Evolutionary conservation across 805 yeast species (phyloP).

Genomic region (Wickerhamiella azymoides): DNA sequence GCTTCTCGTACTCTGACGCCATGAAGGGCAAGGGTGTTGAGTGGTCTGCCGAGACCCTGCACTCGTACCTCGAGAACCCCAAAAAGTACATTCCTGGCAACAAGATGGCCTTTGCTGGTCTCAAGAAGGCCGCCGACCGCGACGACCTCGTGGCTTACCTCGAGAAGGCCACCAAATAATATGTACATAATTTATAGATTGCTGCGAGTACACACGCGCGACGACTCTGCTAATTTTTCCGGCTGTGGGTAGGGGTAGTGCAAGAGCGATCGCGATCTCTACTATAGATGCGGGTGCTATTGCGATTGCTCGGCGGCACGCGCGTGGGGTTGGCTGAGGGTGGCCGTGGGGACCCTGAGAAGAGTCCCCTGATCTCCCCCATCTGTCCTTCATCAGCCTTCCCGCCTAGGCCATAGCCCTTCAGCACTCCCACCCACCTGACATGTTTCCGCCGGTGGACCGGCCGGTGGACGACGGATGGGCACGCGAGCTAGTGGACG

Average conservation of each 20-base stretch:
- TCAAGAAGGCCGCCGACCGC: conserved; percentile 98
- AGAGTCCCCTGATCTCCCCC: too few relatives aligned
- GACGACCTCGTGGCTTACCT: conserved; percentile 89
- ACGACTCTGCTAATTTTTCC: too few relatives aligned
- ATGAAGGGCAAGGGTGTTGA: conserved; percentile 87
- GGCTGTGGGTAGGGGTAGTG: too few relatives aligned
- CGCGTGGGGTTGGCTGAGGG: too few relatives aligned
- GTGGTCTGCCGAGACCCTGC: conserved; percentile 81
- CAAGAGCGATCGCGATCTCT: too few relatives aligned
- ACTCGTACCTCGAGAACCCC: conserved; percentile 96
- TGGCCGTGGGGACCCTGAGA: too few relatives aligned
- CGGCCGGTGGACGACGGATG: not conserved
- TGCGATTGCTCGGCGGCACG: too few relatives aligned
- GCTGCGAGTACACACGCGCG: too few relatives aligned
- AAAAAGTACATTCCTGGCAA: conserved; percentile 99
- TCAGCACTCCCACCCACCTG: not conserved
- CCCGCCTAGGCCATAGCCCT: too few relatives aligned
- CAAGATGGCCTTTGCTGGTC: conserved; percentile 99
- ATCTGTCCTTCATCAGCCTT: too few relatives aligned
- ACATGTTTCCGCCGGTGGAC: conserved; percentile 4
- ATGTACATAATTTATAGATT: not conserved
- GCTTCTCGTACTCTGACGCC: conserved; percentile 95
- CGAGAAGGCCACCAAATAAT: conserved; percentile 28
- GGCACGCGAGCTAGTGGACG: conserved; percentile 15
- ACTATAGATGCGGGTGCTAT: too few relatives aligned